These are phyloP conservation scores for Clonostachys sp. DNA, from an alignment of 2,329 filamentous ascomycete genomes.

Conservation along the genomic window DNA sequence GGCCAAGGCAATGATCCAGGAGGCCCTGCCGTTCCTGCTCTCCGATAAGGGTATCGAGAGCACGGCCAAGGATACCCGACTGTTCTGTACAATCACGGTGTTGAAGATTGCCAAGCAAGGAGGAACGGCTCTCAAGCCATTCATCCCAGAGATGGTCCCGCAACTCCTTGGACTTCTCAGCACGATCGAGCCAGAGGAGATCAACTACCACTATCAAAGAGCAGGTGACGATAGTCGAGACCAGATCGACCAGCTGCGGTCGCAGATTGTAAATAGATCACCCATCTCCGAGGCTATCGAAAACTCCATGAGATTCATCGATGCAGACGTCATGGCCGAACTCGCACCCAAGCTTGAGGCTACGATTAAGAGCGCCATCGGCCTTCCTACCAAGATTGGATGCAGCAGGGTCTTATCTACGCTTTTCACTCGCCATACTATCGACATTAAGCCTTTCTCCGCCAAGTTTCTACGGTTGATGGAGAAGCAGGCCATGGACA, in stretches of 20 bases:
- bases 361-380: conserved; percentile 80
- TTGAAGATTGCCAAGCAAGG: conserved; percentile 88
- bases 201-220: conserved; percentile 92
- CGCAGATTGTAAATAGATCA: conserved; percentile 76
- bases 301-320: conserved; percentile 78
- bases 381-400: conserved; percentile 90
- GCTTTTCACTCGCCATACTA: conserved; percentile 73
- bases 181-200: conserved; percentile 79
- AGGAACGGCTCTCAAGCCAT: conserved; percentile 72
- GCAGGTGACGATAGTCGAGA: conserved; percentile 83
- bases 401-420: conserved; percentile 82
- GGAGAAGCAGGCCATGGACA: conserved; percentile 79
- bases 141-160: conserved; percentile 76
- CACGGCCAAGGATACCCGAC: conserved; percentile 79
- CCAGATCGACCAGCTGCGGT: conserved; percentile 82
- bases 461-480: conserved; percentile 72
- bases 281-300: conserved; percentile 93
- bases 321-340: conserved; percentile 70
- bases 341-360: conserved; percentile 69
- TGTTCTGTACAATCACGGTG: conserved; percentile 78
- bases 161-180: conserved; percentile 79
- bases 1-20: conserved; percentile 74
- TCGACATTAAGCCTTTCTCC: conserved; percentile 71
- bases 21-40: conserved; percentile 85
- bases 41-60: conserved; percentile 88